phyloP scores from a whole-genome alignment of 2,329 filamentous ascomycete species.

The Rhexocercosporidium sp. region DNA sequence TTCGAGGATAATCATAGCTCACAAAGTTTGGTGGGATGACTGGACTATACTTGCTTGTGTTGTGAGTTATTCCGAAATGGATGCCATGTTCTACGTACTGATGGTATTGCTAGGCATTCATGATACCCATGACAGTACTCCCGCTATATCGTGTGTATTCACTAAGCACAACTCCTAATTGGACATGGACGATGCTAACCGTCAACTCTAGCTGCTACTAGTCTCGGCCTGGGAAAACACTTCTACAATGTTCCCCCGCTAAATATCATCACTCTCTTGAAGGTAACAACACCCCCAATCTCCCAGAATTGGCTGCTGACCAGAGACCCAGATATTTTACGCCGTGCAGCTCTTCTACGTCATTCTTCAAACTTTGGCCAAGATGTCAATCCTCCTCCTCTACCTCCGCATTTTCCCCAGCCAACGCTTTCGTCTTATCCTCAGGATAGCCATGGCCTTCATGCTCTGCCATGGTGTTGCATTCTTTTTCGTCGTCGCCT shows the following conservation, averaged over 20 bases:
- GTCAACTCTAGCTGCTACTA: constrained; percentile 17
- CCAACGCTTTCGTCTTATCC: constrained; percentile 18
- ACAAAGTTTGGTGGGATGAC: constrained; percentile 32
- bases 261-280: constrained; percentile 24
- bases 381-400: constrained; percentile 31
- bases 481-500: constrained; percentile 27
- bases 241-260: constrained; percentile 31
- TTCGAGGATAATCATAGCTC: constrained; percentile 22
- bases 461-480: constrained; percentile 18
- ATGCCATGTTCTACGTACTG: background rate
- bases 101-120: constrained; percentile 3
- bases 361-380: constrained; percentile 17
- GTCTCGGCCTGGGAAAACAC: constrained; percentile 31
- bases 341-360: constrained; percentile 27
- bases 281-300: constrained; percentile 10
- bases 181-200: background rate
- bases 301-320: background rate
- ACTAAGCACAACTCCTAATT: too few relatives aligned
- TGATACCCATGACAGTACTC: constrained; percentile 27
- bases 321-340: constrained; percentile 26
- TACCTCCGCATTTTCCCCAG: constrained; percentile 31
- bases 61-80: constrained; percentile 13
- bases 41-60: constrained; percentile 23
- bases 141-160: constrained; percentile 23
- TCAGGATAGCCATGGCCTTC: constrained; percentile 16